A percentile compares a stretch with the other conserved stretches of the same genome.
These are phyloP conservation scores for Fusarium sp. DNA, from an alignment of 2,329 filamentous ascomycete genomes.

Conservation along the genomic window DNA sequence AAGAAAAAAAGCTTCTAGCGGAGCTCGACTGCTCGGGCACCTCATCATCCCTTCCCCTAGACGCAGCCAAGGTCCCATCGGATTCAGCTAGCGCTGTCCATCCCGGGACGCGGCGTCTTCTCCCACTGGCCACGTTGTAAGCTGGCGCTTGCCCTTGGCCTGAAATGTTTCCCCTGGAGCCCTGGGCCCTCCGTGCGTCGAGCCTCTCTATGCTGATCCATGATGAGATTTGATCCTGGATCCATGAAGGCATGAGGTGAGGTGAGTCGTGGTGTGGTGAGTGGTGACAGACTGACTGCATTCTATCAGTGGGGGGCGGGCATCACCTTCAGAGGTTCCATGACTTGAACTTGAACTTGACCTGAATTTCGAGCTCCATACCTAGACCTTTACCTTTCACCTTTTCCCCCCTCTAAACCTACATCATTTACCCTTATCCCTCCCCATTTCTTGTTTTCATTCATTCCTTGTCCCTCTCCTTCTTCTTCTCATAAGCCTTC, in stretches of 20 bases:
- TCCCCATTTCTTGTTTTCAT: conserved; percentile 17
- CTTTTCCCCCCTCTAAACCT: background rate
- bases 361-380: conserved; percentile 19
- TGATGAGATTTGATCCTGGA: conserved; percentile 36
- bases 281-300: background rate
- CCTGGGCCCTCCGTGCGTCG: conserved; percentile 34
- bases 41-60: conserved; percentile 25
- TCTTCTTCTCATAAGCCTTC: background rate
- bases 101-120: conserved; percentile 39
- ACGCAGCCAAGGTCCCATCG: background rate
- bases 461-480: conserved; percentile 11
- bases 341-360: conserved; percentile 15
- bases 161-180: conserved; percentile 21
- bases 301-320: conserved; percentile 24
- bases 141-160: conserved; percentile 26
- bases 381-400: conserved; percentile 16
- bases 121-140: conserved; percentile 42
- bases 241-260: conserved; percentile 13
- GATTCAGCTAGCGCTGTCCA: conserved; percentile 31
- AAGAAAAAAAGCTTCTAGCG: conserved; percentile 38
- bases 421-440: conserved; percentile 23
- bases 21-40: conserved; percentile 8
- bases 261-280: conserved; percentile 3
- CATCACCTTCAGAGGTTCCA: conserved; percentile 19
- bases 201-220: conserved; percentile 24